Conservation (phyloP, 768 basidiomycete genomes). For the Hericium coralloides region DNA sequence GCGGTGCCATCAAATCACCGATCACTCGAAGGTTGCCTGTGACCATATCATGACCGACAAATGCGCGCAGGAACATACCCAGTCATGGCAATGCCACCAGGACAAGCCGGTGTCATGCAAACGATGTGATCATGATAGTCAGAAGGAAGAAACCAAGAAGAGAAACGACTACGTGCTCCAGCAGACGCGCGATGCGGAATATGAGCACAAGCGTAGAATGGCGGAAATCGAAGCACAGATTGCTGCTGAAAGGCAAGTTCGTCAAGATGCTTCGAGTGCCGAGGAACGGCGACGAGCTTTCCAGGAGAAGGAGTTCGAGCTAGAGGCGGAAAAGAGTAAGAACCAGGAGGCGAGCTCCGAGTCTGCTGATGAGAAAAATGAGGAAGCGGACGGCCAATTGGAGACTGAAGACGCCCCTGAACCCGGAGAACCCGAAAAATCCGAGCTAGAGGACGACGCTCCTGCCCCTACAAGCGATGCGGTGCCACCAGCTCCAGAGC, state of each 20-base stretch:
- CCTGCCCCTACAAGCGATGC: neutral
- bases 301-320: constrained; percentile 36
- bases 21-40: constrained; percentile 49
- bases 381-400: too few relatives aligned
- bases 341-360: neutral
- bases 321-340: constrained; percentile 24
- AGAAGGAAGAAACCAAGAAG: constrained; percentile 32
- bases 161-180: constrained; percentile 32
- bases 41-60: constrained; percentile 22
- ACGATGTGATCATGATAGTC: constrained; percentile 38
- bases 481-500: neutral
- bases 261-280: constrained; percentile 29
- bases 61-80: constrained; percentile 38
- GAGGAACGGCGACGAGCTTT: constrained; percentile 27
- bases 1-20: constrained; percentile 49
- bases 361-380: too few relatives aligned
- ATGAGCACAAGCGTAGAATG: constrained; percentile 33
- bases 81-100: constrained; percentile 36
- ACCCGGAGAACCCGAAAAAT: too few relatives aligned
- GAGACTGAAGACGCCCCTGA: too few relatives aligned
- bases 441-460: too few relatives aligned
- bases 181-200: constrained; percentile 34
- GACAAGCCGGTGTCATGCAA: constrained; percentile 28
- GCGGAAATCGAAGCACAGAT: constrained; percentile 35
- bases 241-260: constrained; percentile 21